Evolutionary conservation across 2,329 filamentous ascomycete species (phyloP), one percentile per base, ranked within the genome.

Genomic region (Penicillium olsonii): DNA sequence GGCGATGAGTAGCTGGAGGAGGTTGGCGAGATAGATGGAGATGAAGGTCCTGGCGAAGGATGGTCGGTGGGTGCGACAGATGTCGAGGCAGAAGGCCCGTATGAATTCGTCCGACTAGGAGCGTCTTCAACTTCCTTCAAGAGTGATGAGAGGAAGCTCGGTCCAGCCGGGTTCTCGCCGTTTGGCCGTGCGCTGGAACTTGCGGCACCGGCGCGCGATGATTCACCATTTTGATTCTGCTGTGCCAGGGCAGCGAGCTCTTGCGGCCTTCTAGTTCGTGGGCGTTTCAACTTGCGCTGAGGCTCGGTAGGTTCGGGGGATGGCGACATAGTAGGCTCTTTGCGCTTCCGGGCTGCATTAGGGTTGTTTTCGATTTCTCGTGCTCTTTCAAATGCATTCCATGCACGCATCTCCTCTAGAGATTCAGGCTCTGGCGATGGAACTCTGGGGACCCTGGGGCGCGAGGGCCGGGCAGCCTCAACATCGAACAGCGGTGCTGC

Each of bases 301-400:
- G 87, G 87, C 60, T 92, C 83, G 43, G 75, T 72, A 19, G 84
- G 83, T 24, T 79, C 76, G 2, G 81, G 76, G 3, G 90, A 95
- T 65, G 90, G 94, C 44, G 91, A 84, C 73, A 96, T 91, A 51
- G 88, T 84, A 43, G 77, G 75, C 51, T 74, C 76, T 56, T 86
- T 71, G 43, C 69, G 67, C 55, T 77, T 75, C 53, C 75, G 78
- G 35, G 80, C 71, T 43, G 73, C 68, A 38, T 56, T 68, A 0
- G 73, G 68, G 18, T 78, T 70, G 53, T 75, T 78, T 55, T 87
- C 81, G 15, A 82, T 80, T 53, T 92, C 87, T 56, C 90, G 82
- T 37, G 89, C 91, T 68, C 87, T 88, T 60, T 96, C 92, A 55
- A 97, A 86, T 17, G 88, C 90, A 54, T 91, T 90, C 94, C 92